Percentiles rank a stretch among this genome's conserved stretches.
phyloP scores from a whole-genome alignment of 345 rosid genomes.

The Arabidopsis suecica region DNA sequence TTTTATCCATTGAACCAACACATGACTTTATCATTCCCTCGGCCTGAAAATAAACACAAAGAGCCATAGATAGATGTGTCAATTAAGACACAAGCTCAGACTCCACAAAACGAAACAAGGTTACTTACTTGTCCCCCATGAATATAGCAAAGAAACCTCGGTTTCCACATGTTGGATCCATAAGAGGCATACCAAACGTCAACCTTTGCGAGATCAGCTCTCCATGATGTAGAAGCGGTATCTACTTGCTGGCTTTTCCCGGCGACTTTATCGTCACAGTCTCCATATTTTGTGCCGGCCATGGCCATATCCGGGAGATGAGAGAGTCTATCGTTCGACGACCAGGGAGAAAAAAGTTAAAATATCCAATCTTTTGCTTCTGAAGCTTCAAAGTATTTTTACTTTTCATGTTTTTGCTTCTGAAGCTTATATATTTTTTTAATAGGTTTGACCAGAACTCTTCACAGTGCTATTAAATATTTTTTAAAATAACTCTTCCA shows the following conservation, averaged over 20 bases:
- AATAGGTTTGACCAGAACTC: no score
- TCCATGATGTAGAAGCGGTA: constrained; percentile 54
- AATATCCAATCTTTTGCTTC: no score
- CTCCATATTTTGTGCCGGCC: background rate
- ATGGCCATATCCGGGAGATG: background rate
- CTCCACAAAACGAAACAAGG: background rate
- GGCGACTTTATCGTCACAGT: background rate
- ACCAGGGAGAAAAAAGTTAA: no score
- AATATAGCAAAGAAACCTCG: constrained; percentile 84
- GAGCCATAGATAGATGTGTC: background rate
- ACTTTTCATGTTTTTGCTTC: no score
- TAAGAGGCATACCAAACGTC: constrained; percentile 85
- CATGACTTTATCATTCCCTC: constrained; percentile 74
- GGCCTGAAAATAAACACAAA: constrained; percentile 49
- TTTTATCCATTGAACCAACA: constrained; percentile 76
- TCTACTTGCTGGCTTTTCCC: constrained; percentile 38
- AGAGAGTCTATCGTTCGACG: background rate
- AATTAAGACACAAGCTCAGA: constrained; percentile 11
- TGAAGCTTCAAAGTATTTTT: no score
- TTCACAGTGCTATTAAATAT: no score
- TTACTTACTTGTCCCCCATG: constrained; percentile 79
- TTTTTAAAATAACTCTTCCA: no score
- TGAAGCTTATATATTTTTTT: no score
- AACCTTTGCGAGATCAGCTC: constrained; percentile 64
- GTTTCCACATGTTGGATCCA: constrained; percentile 88